Evolutionary conservation across 108 stramenopile genomes (phyloP).

Genomic region (Conticribra guillardii): DNA sequence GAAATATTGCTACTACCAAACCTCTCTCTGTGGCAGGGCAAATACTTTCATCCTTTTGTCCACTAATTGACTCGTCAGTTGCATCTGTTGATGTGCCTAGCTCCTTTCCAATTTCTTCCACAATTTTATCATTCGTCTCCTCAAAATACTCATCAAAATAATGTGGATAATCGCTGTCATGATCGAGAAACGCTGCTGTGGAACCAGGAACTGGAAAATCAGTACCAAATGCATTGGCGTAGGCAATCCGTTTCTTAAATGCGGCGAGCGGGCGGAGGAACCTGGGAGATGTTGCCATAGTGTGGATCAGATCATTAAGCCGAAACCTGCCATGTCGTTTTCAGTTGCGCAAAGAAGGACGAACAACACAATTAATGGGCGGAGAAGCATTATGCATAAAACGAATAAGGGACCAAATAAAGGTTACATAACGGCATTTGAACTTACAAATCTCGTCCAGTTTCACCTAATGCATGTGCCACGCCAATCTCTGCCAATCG

Average conservation of each 20-base stretch:
- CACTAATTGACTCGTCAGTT: background rate
- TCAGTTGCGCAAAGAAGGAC: background rate
- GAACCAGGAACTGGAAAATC: conserved; percentile 84
- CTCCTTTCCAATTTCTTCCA: conserved; percentile 1
- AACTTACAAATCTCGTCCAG: conserved; percentile 50
- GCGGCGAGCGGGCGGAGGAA: conserved; percentile 65
- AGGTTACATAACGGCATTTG: too few species aligned
- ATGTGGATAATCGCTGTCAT: conserved; percentile 60
- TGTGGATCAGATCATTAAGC: conserved; percentile 51
- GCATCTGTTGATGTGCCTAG: background rate
- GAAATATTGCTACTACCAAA: conserved; percentile 36
- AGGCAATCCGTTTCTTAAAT: conserved; percentile 81
- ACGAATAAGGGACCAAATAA: too few species aligned
- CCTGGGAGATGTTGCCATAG: conserved; percentile 45
- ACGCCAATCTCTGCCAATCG: conserved; percentile 56
- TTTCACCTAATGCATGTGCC: conserved; percentile 54
- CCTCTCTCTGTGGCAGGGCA: conserved; percentile 32
- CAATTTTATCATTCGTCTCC: conserved; percentile 7
- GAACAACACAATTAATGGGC: background rate
- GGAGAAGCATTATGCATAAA: too few species aligned
- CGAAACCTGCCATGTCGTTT: conserved; percentile 42
- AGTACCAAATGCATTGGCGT: conserved; percentile 78
- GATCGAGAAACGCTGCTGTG: conserved; percentile 79
- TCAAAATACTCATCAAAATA: conserved; percentile 26
- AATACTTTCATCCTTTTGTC: background rate